Evolutionary conservation across 2,329 filamentous ascomycete genomes (phyloP).

Genomic region (Aureobasidium leucospermi): DNA sequence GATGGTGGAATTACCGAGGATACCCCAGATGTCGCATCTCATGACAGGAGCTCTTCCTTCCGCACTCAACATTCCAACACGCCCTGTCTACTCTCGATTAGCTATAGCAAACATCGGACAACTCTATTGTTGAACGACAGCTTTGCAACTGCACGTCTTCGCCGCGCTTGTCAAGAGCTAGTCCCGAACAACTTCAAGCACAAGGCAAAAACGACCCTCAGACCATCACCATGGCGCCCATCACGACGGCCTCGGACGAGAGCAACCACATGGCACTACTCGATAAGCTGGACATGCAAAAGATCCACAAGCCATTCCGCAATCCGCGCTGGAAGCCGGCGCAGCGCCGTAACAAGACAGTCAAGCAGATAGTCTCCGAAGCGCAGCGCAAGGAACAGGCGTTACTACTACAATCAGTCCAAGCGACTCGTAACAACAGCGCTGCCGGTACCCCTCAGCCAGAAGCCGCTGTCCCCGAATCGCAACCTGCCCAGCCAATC

Average conservation of each 20-base stretch:
- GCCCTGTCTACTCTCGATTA: too few species aligned
- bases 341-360: conserved; percentile 95
- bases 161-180: too few species aligned
- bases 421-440: conserved; percentile 66
- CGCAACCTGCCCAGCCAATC: conserved; percentile 20
- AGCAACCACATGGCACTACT: conserved; percentile 75
- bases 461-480: conserved; percentile 64
- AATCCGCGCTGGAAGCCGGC: conserved; percentile 86
- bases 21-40: too few species aligned
- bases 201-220: not conserved
- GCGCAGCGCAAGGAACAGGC: conserved; percentile 85
- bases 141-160: too few species aligned
- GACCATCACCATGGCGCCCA: conserved; percentile 42
- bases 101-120: too few species aligned
- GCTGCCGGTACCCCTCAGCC: conserved; percentile 61
- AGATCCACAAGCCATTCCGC: conserved; percentile 80
- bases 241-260: conserved; percentile 66
- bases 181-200: too few species aligned
- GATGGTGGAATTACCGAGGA: too few species aligned
- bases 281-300: conserved; percentile 85
- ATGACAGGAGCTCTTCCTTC: too few species aligned
- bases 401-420: conserved; percentile 56
- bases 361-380: conserved; percentile 92
- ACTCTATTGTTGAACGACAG: too few species aligned
- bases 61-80: too few species aligned